Percentiles rank a stretch among this genome's conserved stretches.
These are phyloP conservation scores for Nissolia schottii DNA, from an alignment of 306 rosid genomes.

Conservation along the genomic window DNA sequence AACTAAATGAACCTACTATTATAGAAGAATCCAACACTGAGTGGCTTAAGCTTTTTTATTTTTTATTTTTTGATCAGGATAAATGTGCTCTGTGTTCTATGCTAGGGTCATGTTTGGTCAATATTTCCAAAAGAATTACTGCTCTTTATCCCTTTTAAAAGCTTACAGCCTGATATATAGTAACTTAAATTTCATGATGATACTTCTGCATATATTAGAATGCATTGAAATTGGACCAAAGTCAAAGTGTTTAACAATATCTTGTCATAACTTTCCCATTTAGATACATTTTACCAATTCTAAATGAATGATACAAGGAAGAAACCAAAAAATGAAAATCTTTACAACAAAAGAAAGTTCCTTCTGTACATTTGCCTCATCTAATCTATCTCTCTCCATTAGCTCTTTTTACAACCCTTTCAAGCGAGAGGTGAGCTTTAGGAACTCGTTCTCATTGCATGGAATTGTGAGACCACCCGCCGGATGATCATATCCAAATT, in stretches of 20 bases:
- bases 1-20: neutral
- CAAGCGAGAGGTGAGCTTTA: conserved; percentile 23
- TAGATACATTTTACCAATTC: neutral
- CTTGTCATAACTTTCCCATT: neutral
- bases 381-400: neutral
- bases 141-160: neutral
- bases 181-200: neutral
- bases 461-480: conserved; percentile 39
- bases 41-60: neutral
- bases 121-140: neutral
- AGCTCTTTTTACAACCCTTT: neutral
- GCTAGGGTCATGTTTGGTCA: neutral
- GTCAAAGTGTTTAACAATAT: neutral
- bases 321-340: neutral
- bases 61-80: no score
- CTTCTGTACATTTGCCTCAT: neutral
- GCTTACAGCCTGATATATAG: neutral
- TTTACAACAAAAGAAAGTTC: neutral
- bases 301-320: neutral
- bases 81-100: neutral
- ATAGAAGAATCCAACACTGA: neutral
- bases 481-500: conserved; percentile 42
- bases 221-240: neutral
- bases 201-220: neutral
- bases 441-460: conserved; percentile 28